Conservation (phyloP, 1,284 basidiomycete genomes). For the Trametes versicolor region DNA sequence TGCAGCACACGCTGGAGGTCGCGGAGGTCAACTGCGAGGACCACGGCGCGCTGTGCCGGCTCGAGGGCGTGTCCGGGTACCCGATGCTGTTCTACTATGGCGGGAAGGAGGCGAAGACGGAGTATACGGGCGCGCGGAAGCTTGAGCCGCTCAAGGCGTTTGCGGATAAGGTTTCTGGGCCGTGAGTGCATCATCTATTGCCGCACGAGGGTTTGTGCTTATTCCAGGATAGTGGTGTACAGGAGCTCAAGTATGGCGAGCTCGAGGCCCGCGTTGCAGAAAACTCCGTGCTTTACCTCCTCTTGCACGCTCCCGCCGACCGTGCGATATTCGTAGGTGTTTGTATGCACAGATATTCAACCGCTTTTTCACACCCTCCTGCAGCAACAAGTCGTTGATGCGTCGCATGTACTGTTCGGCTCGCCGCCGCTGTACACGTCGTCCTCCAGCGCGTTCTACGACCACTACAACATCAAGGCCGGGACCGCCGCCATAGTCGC, state of each 20-base stretch:
- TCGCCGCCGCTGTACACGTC: conserved; percentile 75
- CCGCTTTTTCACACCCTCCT: conserved; percentile 5
- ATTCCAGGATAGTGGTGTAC: conserved; percentile 49
- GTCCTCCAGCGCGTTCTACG: conserved; percentile 55
- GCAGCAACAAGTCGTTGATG: conserved; percentile 58
- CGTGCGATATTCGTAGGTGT: conserved; percentile 53
- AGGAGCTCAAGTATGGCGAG: conserved; percentile 59
- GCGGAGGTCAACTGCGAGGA: conserved; percentile 91
- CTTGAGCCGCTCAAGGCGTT: conserved; percentile 77
- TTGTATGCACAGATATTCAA: background rate
- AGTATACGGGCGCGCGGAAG: conserved; percentile 77
- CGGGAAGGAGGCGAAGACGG: conserved; percentile 58
- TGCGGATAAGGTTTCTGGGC: conserved; percentile 64
- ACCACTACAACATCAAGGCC: conserved; percentile 61
- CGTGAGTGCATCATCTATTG: conserved; percentile 30
- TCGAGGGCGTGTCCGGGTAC: conserved; percentile 77
- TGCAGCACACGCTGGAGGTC: conserved; percentile 77
- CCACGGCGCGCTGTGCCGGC: conserved; percentile 69
- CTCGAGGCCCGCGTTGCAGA: conserved; percentile 61
- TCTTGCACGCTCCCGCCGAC: conserved; percentile 67
- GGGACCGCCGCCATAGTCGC: conserved; percentile 68
- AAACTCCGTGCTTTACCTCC: conserved; percentile 77
- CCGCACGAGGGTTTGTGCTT: conserved; percentile 13
- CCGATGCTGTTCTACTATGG: conserved; percentile 82
- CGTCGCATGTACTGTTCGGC: conserved; percentile 70